These are phyloP conservation scores for Miscanthus sacchariflorus DNA, from an alignment of 202 grass and related monocot genomes.

Conservation along the genomic window DNA sequence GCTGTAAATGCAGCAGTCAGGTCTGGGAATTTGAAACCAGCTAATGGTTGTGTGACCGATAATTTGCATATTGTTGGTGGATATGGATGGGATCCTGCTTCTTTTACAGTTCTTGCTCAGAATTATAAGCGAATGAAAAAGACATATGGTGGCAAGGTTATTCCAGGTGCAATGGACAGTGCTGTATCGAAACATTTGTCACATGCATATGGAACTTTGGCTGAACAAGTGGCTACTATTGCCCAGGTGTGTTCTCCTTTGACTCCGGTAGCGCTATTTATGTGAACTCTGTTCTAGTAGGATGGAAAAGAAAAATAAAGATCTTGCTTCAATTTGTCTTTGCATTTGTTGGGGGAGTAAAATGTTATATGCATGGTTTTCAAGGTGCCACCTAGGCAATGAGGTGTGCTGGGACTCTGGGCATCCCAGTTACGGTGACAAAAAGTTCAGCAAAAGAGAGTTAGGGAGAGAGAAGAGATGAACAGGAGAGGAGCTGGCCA, in stretches of 20 bases:
- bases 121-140: conserved; percentile 90
- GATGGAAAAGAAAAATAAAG: conserved; percentile 6
- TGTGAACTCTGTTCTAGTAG: conserved; percentile 4
- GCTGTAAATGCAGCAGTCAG: conserved; percentile 84
- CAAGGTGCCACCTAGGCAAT: neutral
- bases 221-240: conserved; percentile 84
- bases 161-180: conserved; percentile 93
- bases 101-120: conserved; percentile 84
- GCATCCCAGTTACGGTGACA: neutral
- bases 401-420: neutral
- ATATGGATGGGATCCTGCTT: conserved; percentile 87
- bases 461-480: neutral
- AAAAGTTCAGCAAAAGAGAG: neutral
- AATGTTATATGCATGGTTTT: neutral
- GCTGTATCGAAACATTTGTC: conserved; percentile 87
- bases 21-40: conserved; percentile 79
- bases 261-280: neutral
- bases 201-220: conserved; percentile 88
- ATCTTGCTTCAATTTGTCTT: neutral
- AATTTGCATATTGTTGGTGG: conserved; percentile 78
- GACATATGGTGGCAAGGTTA: conserved; percentile 79
- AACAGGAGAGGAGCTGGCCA: neutral
- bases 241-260: conserved; percentile 69
- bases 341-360: neutral
- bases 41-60: conserved; percentile 87